These are phyloP conservation scores for Termitomyces sp. DNA, from an alignment of 768 basidiomycete species.

Conservation along the genomic window DNA sequence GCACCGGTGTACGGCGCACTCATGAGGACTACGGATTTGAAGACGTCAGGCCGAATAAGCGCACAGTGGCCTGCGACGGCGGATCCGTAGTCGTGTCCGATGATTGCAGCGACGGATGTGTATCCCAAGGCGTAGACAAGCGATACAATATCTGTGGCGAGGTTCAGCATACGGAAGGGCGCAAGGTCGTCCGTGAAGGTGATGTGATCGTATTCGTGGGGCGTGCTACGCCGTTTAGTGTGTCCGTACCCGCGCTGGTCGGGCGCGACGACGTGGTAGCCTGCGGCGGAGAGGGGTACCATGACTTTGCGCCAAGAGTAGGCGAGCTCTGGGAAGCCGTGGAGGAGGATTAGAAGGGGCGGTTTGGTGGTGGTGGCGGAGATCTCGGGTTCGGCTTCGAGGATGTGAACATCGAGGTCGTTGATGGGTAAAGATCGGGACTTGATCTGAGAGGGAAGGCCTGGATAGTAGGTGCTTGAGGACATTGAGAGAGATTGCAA, in stretches of 20 bases:
- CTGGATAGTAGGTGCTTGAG: constrained; percentile 1
- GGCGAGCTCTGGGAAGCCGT: constrained; percentile 66
- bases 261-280: constrained; percentile 62
- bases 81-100: constrained; percentile 65
- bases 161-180: constrained; percentile 48
- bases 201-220: constrained; percentile 16
- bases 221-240: constrained; percentile 20
- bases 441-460: constrained; percentile 26
- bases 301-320: constrained; percentile 65
- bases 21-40: constrained; percentile 55
- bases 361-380: constrained; percentile 17
- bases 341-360: constrained; percentile 54
- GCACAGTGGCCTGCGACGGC: constrained; percentile 49
- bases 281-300: constrained; percentile 41
- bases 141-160: constrained; percentile 47
- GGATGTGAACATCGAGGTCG: constrained; percentile 49
- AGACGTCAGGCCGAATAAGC: constrained; percentile 52
- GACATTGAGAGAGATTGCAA: neutral
- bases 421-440: constrained; percentile 40
- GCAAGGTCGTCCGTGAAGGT: constrained; percentile 46
- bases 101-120: constrained; percentile 39
- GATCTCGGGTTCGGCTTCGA: constrained; percentile 39
- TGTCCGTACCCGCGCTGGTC: constrained; percentile 58
- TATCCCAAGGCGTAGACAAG: constrained; percentile 53
- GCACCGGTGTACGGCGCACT: constrained; percentile 53